Evolutionary conservation across 2,329 filamentous ascomycete genomes (phyloP).

Genomic region (Aspergillus costaricaensis): DNA sequence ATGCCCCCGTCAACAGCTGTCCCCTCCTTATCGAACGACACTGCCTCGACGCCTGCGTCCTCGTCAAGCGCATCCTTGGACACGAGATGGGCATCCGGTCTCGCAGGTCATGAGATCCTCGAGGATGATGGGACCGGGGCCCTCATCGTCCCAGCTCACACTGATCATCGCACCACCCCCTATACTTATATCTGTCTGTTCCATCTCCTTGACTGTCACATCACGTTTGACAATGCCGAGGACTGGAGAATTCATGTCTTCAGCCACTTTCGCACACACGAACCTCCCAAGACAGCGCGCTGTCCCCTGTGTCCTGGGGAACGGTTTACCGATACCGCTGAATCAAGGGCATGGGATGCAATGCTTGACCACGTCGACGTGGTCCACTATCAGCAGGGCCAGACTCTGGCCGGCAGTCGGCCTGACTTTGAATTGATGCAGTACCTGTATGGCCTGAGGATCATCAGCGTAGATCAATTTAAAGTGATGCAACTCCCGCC

Average conservation of each 20-base stretch:
- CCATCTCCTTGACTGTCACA: slow-evolving; percentile 47
- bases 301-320: slow-evolving; percentile 45
- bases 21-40: slow-evolving; percentile 36
- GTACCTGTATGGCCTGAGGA: slow-evolving; percentile 45
- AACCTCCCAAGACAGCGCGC: slow-evolving; percentile 42
- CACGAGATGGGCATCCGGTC: slow-evolving; percentile 27
- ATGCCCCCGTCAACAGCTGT: slow-evolving; percentile 24
- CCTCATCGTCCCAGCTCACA: slow-evolving; percentile 28
- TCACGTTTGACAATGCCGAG: slow-evolving; percentile 40
- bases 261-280: slow-evolving; percentile 47
- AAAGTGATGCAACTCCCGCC: slow-evolving; percentile 47
- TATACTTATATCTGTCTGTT: slow-evolving; percentile 45
- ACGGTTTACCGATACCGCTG: slow-evolving; percentile 25
- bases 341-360: slow-evolving; percentile 41
- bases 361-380: slow-evolving; percentile 47
- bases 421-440: slow-evolving; percentile 49
- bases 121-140: slow-evolving; percentile 33
- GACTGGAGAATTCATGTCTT: slow-evolving; percentile 49
- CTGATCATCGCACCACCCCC: slow-evolving; percentile 12
- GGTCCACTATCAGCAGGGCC: slow-evolving; percentile 44
- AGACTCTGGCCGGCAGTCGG: slow-evolving; percentile 43
- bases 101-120: slow-evolving; percentile 28
- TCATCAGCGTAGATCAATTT: slow-evolving; percentile 48
- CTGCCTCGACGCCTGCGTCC: slow-evolving; percentile 29
- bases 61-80: slow-evolving; percentile 34